Base-by-base conservation (phyloP, 78 protist genomes). In the Dictyostelium purpureum region DNA sequence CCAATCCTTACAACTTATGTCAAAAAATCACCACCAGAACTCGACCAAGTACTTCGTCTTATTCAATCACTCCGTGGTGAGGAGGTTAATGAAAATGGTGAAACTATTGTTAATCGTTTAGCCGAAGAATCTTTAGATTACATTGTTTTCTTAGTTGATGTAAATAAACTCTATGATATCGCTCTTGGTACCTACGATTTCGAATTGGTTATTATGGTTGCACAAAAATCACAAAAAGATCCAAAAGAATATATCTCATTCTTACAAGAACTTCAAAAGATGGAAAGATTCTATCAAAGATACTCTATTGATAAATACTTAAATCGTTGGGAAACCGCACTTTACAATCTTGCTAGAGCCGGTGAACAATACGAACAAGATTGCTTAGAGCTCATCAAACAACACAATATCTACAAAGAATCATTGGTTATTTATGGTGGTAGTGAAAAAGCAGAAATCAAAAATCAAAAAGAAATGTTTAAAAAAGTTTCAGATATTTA, bases 171-270 rank as follows among this genome's bases (percentile, higher is more conserved):
- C 40, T 97, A 76, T 38, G 94, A 94, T 65, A 69, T 65, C 26
- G 97, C 98, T 1, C 80, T 97, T 6, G 98, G 97, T 42, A 90
- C 87, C 63, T 97, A 97, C 74, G 96, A 97, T 61, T 94, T 97
- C 38, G 97, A 95, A 40, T 40, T 97, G 65, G 97, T 79, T 0
- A 40, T 87, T 45, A 93, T 95, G 95, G 96, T 97, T 0, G 97
- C 98, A 4, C 92, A 95, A 59, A 92, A 93, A 51, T 90, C 96
- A 11, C 97, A 95, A 38, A 82, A 95, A 79, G 98, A 97, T 78
- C 98, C 98, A 54, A 81, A 87, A 31, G 97, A 97, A 65, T 97
- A 97, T 57, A 54, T 95, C 7, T 81, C 96, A 4, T 97, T 94
- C 89, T 81, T 97, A 19, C 16, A 33, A 4, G 80, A 45, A 21